These are phyloP conservation scores for Saccharomycopsis hybrid DNA, from an alignment of 1,139 yeast genomes.

Conservation along the genomic window DNA sequence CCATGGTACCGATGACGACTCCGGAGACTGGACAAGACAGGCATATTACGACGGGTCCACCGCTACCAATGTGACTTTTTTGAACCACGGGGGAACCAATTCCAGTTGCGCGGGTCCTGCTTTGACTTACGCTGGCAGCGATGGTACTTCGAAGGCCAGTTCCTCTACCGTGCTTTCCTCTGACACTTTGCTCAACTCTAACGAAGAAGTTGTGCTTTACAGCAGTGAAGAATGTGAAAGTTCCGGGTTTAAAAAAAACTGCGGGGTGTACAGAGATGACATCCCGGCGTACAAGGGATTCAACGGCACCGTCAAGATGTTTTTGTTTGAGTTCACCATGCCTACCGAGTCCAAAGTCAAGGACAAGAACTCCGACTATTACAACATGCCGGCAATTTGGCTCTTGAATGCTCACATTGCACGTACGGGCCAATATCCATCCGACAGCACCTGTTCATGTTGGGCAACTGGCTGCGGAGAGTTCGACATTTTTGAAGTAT, in stretches of 20 bases:
- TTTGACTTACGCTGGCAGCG: constrained; percentile 42
- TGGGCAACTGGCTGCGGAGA: constrained; percentile 81
- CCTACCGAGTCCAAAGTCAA: constrained; percentile 40
- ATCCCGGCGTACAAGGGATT: constrained; percentile 72
- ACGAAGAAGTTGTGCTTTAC: constrained; percentile 54
- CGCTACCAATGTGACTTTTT: constrained; percentile 59
- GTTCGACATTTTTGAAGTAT: constrained; percentile 68
- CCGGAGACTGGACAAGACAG: constrained; percentile 38
- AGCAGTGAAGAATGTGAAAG: constrained; percentile 49
- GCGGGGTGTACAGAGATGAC: constrained; percentile 69
- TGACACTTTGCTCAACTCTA: constrained; percentile 44
- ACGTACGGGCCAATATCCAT: constrained; percentile 70
- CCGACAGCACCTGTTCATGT: constrained; percentile 59
- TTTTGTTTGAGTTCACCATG: constrained; percentile 65
- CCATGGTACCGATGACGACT: constrained; percentile 25
- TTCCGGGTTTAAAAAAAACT: constrained; percentile 39
- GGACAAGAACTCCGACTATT: constrained; percentile 30
- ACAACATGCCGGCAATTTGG: constrained; percentile 77
- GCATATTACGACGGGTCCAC: constrained; percentile 42
- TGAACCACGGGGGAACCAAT: constrained; percentile 40
- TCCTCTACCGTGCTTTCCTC: constrained; percentile 45
- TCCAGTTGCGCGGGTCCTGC: constrained; percentile 63
- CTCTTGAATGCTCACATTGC: constrained; percentile 70
- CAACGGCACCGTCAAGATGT: constrained; percentile 58
- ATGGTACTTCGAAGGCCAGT: constrained; percentile 39